Evolutionary conservation across 129 eudicot genomes (phyloP).

Genomic region (Heracleum sosnowskyi): DNA sequence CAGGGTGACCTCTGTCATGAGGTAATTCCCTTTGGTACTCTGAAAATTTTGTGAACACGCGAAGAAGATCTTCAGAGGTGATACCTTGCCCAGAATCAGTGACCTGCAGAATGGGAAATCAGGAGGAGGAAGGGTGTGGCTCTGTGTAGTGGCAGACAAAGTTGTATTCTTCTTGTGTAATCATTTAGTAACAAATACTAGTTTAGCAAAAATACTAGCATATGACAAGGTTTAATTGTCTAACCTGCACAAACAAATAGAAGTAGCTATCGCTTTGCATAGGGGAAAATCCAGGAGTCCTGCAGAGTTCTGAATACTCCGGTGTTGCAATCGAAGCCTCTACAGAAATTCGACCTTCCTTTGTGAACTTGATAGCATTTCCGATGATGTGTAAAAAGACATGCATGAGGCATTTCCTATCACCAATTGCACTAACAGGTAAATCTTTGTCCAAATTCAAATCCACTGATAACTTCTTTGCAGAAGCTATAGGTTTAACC

Average conservation of each 20-base stretch:
- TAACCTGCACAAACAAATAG: conserved; percentile 53
- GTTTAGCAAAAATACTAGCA: background rate
- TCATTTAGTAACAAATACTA: background rate
- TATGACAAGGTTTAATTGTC: background rate
- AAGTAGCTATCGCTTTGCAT: conserved; percentile 30
- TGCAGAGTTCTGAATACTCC: conserved; percentile 44
- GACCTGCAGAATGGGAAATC: conserved; percentile 23
- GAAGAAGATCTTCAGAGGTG: conserved; percentile 30
- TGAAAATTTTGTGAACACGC: conserved; percentile 28
- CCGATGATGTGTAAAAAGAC: conserved; percentile 41
- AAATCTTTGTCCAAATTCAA: conserved; percentile 33
- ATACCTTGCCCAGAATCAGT: conserved; percentile 47
- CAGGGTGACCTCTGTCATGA: conserved; percentile 19
- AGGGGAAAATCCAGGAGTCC: conserved; percentile 35
- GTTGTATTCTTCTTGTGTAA: background rate
- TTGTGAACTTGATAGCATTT: conserved; percentile 62
- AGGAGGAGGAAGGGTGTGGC: background rate
- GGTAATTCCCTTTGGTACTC: conserved; percentile 27
- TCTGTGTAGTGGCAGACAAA: background rate
- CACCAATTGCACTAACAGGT: conserved; percentile 48
- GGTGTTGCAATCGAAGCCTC: conserved; percentile 41
- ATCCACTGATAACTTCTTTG: conserved; percentile 37
- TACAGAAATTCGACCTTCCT: conserved; percentile 43
- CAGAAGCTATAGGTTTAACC: conserved; percentile 47
- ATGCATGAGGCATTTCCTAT: conserved; percentile 48